phyloP scores from a whole-genome alignment of 75 land plant genomes.

The Picea glauca region DNA sequence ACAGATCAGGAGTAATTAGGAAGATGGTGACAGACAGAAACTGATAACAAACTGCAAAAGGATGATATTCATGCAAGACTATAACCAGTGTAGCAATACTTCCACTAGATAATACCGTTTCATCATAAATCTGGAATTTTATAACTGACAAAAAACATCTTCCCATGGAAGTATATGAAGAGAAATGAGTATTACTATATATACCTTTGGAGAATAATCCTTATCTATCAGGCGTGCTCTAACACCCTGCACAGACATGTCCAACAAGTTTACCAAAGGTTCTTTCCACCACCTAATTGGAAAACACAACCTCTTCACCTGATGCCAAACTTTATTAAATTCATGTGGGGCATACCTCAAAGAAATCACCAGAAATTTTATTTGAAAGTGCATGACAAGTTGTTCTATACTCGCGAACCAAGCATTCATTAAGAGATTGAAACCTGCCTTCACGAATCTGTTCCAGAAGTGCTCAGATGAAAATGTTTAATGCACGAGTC shows the following conservation, averaged over 20 bases:
- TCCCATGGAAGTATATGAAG: not conserved
- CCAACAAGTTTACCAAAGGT: not conserved
- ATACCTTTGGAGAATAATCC: conserved; percentile 83
- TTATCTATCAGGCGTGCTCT: conserved; percentile 80
- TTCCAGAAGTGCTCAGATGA: not conserved
- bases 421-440: conserved; percentile 73
- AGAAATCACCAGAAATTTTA: conserved; percentile 60
- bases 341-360: conserved; percentile 53
- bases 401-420: conserved; percentile 78
- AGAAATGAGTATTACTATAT: too few relatives aligned
- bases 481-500: not conserved
- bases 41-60: too few relatives aligned
- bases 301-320: not conserved
- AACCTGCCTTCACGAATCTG: conserved; percentile 74
- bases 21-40: too few relatives aligned
- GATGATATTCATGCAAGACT: too few relatives aligned
- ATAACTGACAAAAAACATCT: not conserved
- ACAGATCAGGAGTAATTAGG: too few relatives aligned
- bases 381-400: conserved; percentile 57
- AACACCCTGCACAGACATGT: conserved; percentile 57
- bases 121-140: too few relatives aligned
- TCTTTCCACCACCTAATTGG: not conserved
- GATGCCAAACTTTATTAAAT: not conserved
- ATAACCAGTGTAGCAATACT: too few relatives aligned
- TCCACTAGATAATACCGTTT: too few relatives aligned